Conservation (phyloP, 495 filamentous ascomycete genomes). For the Trichocladium antarcticum region DNA sequence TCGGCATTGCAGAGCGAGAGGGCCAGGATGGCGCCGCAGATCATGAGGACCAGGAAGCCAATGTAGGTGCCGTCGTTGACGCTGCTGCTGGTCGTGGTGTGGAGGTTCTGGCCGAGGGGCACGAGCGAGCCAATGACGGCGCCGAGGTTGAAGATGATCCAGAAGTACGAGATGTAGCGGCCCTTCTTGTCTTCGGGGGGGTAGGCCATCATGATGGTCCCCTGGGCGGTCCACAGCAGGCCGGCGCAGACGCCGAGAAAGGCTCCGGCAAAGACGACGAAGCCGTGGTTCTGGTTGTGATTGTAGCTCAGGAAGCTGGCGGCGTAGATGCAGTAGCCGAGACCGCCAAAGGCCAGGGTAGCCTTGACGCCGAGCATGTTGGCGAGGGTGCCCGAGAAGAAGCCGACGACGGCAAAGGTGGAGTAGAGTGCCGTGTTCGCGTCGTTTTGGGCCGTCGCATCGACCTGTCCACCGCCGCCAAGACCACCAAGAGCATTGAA, state of each 20-base stretch:
- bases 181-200: slow-evolving; percentile 74
- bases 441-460: slow-evolving; percentile 52
- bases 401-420: slow-evolving; percentile 77
- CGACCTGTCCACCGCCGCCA: slow-evolving; percentile 61
- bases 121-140: slow-evolving; percentile 83
- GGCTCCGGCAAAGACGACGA: slow-evolving; percentile 68
- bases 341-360: slow-evolving; percentile 67
- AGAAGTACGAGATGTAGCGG: slow-evolving; percentile 81
- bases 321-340: slow-evolving; percentile 80
- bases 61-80: slow-evolving; percentile 83
- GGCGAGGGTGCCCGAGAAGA: slow-evolving; percentile 72
- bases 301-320: slow-evolving; percentile 71
- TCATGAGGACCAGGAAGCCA: slow-evolving; percentile 81
- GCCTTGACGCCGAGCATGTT: slow-evolving; percentile 64
- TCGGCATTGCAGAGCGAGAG: slow-evolving; percentile 66
- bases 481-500: slow-evolving; percentile 70
- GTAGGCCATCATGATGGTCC: slow-evolving; percentile 93
- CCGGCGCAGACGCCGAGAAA: slow-evolving; percentile 71
- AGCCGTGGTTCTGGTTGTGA: slow-evolving; percentile 62
- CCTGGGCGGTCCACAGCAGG: slow-evolving; percentile 84
- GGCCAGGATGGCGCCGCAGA: slow-evolving; percentile 59
- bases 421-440: slow-evolving; percentile 66
- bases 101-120: slow-evolving; percentile 69
- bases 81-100: slow-evolving; percentile 43
- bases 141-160: slow-evolving; percentile 91